Evolutionary conservation across 2,329 filamentous ascomycete genomes (phyloP).

Genomic region (Aspergillus jensenii): DNA sequence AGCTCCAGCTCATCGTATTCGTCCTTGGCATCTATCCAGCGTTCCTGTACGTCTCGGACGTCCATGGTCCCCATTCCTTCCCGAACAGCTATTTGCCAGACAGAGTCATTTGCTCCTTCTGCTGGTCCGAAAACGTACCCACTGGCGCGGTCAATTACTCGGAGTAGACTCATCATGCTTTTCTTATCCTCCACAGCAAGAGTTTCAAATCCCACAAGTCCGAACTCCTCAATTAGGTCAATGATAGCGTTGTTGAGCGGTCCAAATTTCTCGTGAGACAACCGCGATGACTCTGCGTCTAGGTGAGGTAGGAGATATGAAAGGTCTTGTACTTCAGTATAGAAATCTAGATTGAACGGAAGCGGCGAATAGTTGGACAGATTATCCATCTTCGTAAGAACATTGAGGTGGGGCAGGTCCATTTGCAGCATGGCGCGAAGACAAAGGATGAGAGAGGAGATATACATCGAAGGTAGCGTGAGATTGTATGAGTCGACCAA

Average conservation of each 20-base stretch:
- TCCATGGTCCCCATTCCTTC: constrained; percentile 70
- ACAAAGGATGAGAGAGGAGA: constrained; percentile 89
- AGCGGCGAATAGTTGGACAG: constrained; percentile 79
- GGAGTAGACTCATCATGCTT: constrained; percentile 90
- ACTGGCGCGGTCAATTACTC: constrained; percentile 85
- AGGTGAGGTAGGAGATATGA: constrained; percentile 79
- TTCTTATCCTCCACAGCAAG: constrained; percentile 94
- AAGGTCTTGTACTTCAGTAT: constrained; percentile 95
- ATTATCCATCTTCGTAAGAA: constrained; percentile 97
- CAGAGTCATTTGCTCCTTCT: constrained; percentile 88
- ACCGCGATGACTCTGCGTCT: constrained; percentile 70
- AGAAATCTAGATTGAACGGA: constrained; percentile 94
- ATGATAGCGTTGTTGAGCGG: constrained; percentile 84
- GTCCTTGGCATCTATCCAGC: constrained; percentile 90
- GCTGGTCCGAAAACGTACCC: constrained; percentile 91
- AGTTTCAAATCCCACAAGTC: constrained; percentile 87
- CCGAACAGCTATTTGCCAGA: constrained; percentile 97
- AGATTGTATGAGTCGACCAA: constrained; percentile 93
- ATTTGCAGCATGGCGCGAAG: constrained; percentile 97
- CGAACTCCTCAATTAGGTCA: constrained; percentile 83
- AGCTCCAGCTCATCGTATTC: constrained; percentile 80
- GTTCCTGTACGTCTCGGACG: constrained; percentile 85
- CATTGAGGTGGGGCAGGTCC: constrained; percentile 93
- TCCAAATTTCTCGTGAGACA: constrained; percentile 73
- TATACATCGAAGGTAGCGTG: constrained; percentile 89